Conservation (phyloP, 495 filamentous ascomycete genomes). For the Pyronema omphalodes region DNA sequence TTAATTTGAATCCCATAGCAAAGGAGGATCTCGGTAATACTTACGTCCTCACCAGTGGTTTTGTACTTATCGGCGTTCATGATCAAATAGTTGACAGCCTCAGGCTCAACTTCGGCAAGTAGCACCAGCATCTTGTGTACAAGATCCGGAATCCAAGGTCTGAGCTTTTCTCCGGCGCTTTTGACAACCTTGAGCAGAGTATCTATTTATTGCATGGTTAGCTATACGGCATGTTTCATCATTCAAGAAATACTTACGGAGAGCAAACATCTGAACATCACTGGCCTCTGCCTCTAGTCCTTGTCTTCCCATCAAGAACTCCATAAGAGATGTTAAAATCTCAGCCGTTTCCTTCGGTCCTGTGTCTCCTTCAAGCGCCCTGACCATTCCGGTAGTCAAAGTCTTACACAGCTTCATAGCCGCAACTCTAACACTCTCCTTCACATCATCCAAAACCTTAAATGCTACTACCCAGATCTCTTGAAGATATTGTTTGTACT, state of each 20-base stretch:
- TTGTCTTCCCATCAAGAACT: constrained; percentile 75
- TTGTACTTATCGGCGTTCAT: constrained; percentile 77
- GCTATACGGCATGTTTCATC: not conserved
- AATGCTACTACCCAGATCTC: constrained; percentile 69
- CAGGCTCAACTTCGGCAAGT: constrained; percentile 69
- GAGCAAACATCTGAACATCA: constrained; percentile 50
- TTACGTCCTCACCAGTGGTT: constrained; percentile 45
- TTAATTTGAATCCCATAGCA: not conserved
- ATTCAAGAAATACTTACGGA: constrained; percentile 13
- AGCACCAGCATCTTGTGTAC: constrained; percentile 62
- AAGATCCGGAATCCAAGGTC: constrained; percentile 63
- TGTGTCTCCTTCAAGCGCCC: constrained; percentile 73
- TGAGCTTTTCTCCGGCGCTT: constrained; percentile 52
- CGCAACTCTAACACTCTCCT: constrained; percentile 65
- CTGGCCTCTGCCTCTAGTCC: constrained; percentile 73
- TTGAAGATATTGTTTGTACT: constrained; percentile 66
- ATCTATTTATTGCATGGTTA: constrained; percentile 18
- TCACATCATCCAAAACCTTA: constrained; percentile 85
- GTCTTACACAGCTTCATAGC: constrained; percentile 65
- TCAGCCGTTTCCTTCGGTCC: constrained; percentile 50
- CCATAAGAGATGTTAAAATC: constrained; percentile 68
- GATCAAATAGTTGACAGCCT: constrained; percentile 75
- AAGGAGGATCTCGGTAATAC: not conserved
- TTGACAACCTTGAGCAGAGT: constrained; percentile 80
- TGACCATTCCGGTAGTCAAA: constrained; percentile 63